Base-by-base conservation (phyloP, 768 basidiomycete species). In the Pisolithus marmoratus region DNA sequence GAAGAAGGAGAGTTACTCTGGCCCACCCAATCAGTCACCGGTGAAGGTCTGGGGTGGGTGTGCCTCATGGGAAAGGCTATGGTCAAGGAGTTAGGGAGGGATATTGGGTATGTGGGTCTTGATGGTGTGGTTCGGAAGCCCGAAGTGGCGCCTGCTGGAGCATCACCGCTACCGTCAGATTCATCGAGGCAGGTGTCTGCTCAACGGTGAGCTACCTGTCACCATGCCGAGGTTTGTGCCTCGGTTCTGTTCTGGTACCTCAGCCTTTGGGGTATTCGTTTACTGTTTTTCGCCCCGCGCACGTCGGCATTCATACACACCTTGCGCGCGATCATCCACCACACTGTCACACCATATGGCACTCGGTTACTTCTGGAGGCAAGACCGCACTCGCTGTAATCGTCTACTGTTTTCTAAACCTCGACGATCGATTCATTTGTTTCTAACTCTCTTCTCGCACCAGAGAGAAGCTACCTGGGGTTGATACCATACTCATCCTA, bases 1-100 rank as follows among this genome's bases (percentile, higher is more conserved):
- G 85, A 89, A 57, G 88, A 89, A 64, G 86, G 88, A 56, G 89
- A 90, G 60, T 72, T 91, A n/a, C 87, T 82, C 62, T 90, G 88
- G 89, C 89, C 88, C 0, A 83, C 83, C 40, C 84, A 87, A 60
- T 74, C 79, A 34, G 72, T 82, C 52, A 85, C 78, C 27, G 87
- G 86, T 40, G 85, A 88, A 65, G 89, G 89, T 46, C 74, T 91
- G 27, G 89, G 84, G 20, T 91, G 89, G 89, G 82, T 90, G n/a
- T 90, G 88, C 65, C 73, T 86, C 26, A 84, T 91, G 81, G 88
- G 87, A 59, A 87, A 85, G 63, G 84, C 87, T 38, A 91, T 91
- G 89, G 81, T 91, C 62, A 82, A 79, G 59, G 89, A 91, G 61
- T 85, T 87, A 60, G 87, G 87, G 55, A 83, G 81, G 60, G 76